Evolutionary conservation across 2,329 filamentous ascomycete genomes (phyloP), one percentile per base, ranked within the genome.

Genomic region (Fusarium sp.): DNA sequence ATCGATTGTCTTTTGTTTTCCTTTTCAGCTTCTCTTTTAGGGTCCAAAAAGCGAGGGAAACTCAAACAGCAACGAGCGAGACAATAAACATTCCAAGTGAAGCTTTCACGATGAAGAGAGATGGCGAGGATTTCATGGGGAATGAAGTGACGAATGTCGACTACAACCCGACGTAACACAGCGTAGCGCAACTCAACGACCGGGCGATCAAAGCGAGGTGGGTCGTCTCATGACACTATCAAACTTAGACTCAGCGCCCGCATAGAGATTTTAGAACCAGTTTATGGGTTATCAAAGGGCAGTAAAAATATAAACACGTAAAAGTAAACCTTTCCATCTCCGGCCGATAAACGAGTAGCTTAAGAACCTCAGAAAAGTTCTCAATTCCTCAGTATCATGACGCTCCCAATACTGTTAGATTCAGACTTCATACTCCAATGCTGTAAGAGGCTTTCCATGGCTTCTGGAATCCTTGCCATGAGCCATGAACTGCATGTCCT

Each of bases 71-170:
- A 60, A 33, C n/a, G 32, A 58, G 46, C 49, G 57, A 60, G 50
- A 67, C 60, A 64, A 60, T 30, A 67, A 67, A 32, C 72, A 76
- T 76, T 76, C 74, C 74, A 64, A 46, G 45, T 41, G 50, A 73
- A 53, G 69, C 50, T 32, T 41, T 68, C 50, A 62, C 50, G 56
- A 70, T 65, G 48, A 55, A 69, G 57, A 66, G 56, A 56, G 58
- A 72, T 56, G 63, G 52, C 56, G 65, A 76, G 46, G 59, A 61
- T 61, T 60, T 73, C 63, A 60, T 70, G 63, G 73, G 70, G 72
- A 73, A 75, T 75, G 67, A 62, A 76, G 72, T 73, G 74, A 75
- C 65, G 72, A 75, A 72, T 67, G 64, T 67, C 27, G 41, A 63
- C 44, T 44, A 32, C 41, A 48, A 53, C 38, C 49, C 40, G 40